Base-by-base conservation (phyloP, 352 stramenopile genomes). In the Phytophthora idaei region DNA sequence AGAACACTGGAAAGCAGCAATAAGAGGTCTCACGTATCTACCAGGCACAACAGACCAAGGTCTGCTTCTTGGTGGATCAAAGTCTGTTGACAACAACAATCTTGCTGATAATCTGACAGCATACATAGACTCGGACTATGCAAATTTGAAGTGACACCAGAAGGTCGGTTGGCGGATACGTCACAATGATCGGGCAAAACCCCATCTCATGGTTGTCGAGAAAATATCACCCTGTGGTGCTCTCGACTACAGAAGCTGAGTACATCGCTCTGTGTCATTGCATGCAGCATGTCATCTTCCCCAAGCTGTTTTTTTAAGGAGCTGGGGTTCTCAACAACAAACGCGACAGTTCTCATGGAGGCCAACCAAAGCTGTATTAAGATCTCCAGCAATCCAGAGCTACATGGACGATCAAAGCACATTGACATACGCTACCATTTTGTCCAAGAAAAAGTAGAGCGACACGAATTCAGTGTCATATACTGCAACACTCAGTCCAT, bases 1-100 rank as follows among this genome's bases (percentile, higher is more conserved):
- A 7, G n/a, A n/a, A 29, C n/a, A 56, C 17, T 56, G 49, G 31
- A 56, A 56, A 32, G 49, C 49, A 12, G 49, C 45, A 1, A 17
- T 31, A n/a, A 11, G 46, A n/a, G 46, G 28, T 15, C 27, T 37
- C 10, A 37, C 37, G 11, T 39, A 53, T 28, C n/a, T 29, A 12
- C 34, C 46, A 3, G 46, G 28, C 11, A 53, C 46, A 10, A 39
- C 12, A 27, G 27, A 37, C 28, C 32, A 36, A 12, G 46, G 27
- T 53, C 27, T 39, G 4, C 8, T 34, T 15, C 21, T 50, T 42
- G 36, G 36, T 42, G 36, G 36, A 42, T 42, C 9, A n/a, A 42
- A 2, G 11, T 42, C 36, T 5, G 36, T n/a, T 42, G 36, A n/a
- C 5, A 2, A 1, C 5, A 42, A 11, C 5, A 42, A 15, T 11